phyloP scores from a whole-genome alignment of 2,329 filamentous ascomycete species.

The Talaromyces sp. region DNA sequence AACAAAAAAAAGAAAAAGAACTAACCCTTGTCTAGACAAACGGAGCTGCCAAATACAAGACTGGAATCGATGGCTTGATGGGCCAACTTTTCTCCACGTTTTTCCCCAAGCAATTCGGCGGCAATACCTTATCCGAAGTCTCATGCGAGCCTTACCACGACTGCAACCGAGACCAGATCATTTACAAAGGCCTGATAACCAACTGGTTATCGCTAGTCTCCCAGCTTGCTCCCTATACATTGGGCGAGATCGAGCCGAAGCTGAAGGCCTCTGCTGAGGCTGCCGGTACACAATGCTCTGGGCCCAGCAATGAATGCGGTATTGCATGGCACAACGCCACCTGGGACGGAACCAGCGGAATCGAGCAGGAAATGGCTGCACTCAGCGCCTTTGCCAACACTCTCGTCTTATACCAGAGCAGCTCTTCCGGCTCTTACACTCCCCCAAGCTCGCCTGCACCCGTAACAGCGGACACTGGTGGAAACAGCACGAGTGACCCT shows the following conservation, averaged over 20 bases:
- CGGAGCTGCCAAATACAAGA: constrained; percentile 48
- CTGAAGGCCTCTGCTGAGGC: constrained; percentile 50
- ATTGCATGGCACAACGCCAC: constrained; percentile 34
- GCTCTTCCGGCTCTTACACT: not conserved
- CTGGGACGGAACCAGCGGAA: constrained; percentile 30
- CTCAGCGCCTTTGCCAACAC: constrained; percentile 30
- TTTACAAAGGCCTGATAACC: constrained; percentile 62
- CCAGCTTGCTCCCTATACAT: constrained; percentile 55
- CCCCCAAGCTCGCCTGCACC: constrained; percentile 28
- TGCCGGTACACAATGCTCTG: constrained; percentile 51
- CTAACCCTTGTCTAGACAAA: constrained; percentile 26
- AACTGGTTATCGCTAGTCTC: constrained; percentile 56
- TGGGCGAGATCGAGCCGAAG: constrained; percentile 47
- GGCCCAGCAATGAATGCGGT: constrained; percentile 52
- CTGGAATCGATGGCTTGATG: constrained; percentile 49
- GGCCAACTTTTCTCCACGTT: constrained; percentile 39
- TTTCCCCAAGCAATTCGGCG: constrained; percentile 47
- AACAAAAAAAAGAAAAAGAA: not conserved
- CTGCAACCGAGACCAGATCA: constrained; percentile 59
- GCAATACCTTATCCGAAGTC: constrained; percentile 53
- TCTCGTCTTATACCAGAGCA: constrained; percentile 19
- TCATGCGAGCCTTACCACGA: constrained; percentile 52
- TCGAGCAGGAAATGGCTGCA: constrained; percentile 40
- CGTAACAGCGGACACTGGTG: constrained; percentile 49
- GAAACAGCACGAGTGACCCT: constrained; percentile 50